These are phyloP conservation scores for Petunia secreta DNA, from an alignment of 257 asterid species.

Conservation along the genomic window DNA sequence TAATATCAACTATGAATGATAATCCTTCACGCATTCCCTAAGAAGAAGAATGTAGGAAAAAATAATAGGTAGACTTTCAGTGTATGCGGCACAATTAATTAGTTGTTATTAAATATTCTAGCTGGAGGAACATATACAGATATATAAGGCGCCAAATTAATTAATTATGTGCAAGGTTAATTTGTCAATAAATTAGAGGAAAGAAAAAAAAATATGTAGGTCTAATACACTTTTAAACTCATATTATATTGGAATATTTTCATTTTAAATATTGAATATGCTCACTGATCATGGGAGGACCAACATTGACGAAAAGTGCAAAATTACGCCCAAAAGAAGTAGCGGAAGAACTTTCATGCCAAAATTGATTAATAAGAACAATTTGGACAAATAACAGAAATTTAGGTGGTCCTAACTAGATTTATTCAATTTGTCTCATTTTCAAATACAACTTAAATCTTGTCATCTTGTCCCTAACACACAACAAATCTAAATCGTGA, in stretches of 20 bases:
- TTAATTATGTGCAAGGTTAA: neutral
- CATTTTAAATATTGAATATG: neutral
- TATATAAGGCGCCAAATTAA: neutral
- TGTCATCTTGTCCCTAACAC: neutral
- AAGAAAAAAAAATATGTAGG: neutral
- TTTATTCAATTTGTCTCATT: neutral
- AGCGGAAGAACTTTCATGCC: too few relatives aligned
- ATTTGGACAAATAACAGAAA: neutral
- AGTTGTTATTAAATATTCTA: too few relatives aligned
- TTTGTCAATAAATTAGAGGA: neutral
- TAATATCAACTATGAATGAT: neutral
- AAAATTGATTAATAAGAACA: too few relatives aligned
- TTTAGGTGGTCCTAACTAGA: neutral
- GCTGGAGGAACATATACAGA: too few relatives aligned
- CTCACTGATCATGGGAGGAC: neutral
- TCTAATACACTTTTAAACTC: neutral
- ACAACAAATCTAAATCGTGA: too few relatives aligned
- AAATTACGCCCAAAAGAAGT: too few relatives aligned
- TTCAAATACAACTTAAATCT: neutral
- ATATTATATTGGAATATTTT: neutral
- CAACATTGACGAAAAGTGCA: too few relatives aligned
- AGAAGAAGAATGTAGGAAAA: neutral
- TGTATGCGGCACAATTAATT: neutral
- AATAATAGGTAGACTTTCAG: neutral
- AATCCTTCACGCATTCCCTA: constrained; percentile 6